Percentiles rank a stretch among this genome's conserved stretches.
phyloP scores from a whole-genome alignment of 192 early-diverging fungal species.

The Coemansia asiatica region DNA sequence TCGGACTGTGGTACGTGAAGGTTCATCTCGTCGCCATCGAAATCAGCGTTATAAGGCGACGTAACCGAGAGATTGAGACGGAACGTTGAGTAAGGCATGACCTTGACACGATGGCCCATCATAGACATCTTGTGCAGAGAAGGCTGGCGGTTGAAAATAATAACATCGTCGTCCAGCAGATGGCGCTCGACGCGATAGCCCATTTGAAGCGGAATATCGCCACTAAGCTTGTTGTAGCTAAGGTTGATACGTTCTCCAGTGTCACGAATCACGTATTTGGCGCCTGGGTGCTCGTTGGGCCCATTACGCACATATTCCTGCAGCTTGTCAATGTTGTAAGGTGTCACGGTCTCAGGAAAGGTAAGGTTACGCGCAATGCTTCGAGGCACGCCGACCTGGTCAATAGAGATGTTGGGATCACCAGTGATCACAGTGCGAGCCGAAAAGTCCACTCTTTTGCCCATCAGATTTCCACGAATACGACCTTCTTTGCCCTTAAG shows the following conservation, averaged over 20 bases:
- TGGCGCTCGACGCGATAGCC: slow-evolving; percentile 96
- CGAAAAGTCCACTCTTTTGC: slow-evolving; percentile 99
- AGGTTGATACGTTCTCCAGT: slow-evolving; percentile 93
- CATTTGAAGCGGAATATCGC: slow-evolving; percentile 81
- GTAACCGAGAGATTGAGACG: slow-evolving; percentile 96
- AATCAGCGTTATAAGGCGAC: slow-evolving; percentile 98
- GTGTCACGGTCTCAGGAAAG: slow-evolving; percentile 95
- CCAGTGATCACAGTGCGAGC: slow-evolving; percentile 99
- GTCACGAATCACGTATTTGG: slow-evolving; percentile 94
- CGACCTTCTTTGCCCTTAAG: slow-evolving; percentile 99
- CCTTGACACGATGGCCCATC: slow-evolving; percentile 97
- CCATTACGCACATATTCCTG: slow-evolving; percentile 89
- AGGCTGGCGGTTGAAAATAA: slow-evolving; percentile 99
- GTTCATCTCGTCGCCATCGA: slow-evolving; percentile 99
- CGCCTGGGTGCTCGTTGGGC: slow-evolving; percentile 90
- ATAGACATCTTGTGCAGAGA: slow-evolving; percentile 99
- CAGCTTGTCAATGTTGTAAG: slow-evolving; percentile 90
- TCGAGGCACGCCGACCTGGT: slow-evolving; percentile 97
- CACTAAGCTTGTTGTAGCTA: slow-evolving; percentile 77
- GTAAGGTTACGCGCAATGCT: slow-evolving; percentile 97
- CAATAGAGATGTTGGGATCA: slow-evolving; percentile 95
- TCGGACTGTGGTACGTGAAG: slow-evolving; percentile 97
- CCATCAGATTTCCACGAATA: slow-evolving; percentile 98
- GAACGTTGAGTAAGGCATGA: slow-evolving; percentile 99
- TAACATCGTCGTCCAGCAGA: slow-evolving; percentile 89